phyloP scores from a whole-genome alignment of 352 stramenopile genomes.

The Phytophthora sojae region DNA sequence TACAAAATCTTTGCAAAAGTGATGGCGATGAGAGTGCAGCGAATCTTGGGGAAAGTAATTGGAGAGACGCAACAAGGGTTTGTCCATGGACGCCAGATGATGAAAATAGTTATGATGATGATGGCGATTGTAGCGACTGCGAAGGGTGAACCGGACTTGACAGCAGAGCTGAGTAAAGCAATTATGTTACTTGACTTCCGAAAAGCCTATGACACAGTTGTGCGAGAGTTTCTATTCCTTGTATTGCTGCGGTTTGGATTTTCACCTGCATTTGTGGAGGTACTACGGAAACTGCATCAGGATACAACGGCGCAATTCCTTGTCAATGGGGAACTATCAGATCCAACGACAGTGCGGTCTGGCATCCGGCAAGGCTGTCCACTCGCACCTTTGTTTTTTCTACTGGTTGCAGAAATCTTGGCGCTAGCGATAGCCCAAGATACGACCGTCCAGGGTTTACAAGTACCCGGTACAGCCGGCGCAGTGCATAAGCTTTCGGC shows the following conservation, averaged over 20 bases:
- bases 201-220: constrained; percentile 2
- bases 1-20: constrained; percentile 6
- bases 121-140: not conserved
- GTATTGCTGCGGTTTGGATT: not conserved
- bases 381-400: not conserved
- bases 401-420: not conserved
- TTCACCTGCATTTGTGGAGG: not conserved
- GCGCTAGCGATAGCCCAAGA: not conserved
- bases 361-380: not conserved
- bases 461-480: not conserved
- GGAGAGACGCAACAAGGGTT: constrained; percentile 4
- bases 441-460: not conserved
- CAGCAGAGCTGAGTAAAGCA: not conserved
- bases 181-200: not conserved
- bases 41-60: not conserved
- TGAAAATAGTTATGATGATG: constrained; percentile 4
- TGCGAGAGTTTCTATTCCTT: not conserved
- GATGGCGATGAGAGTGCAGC: not conserved
- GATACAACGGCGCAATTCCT: not conserved
- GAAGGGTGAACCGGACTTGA: not conserved
- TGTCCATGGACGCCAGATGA: not conserved
- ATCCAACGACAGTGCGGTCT: not conserved
- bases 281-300: not conserved
- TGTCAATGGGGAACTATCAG: not conserved
- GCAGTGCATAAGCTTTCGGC: constrained; percentile 1